Evolutionary conservation across 805 yeast species (phyloP).

Genomic region (Yarrowia alimentaria): DNA sequence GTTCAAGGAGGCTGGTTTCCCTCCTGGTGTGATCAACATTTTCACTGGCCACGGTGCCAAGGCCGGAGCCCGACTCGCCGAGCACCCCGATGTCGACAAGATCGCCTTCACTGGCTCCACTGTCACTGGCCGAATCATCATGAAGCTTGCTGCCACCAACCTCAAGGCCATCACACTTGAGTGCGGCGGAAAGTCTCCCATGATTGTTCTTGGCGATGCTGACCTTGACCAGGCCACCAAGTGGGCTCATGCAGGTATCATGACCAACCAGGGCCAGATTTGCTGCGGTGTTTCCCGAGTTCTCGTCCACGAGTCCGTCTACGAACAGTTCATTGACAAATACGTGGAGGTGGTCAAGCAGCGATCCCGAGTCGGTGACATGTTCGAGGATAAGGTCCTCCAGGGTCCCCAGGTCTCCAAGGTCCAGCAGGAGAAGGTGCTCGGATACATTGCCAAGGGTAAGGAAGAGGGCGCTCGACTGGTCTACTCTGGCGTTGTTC

Average conservation of each 20-base stretch:
- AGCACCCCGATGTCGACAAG: slow-evolving; percentile 69
- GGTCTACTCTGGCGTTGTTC: slow-evolving; percentile 70
- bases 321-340: slow-evolving; percentile 66
- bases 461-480: slow-evolving; percentile 78
- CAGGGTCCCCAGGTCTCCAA: slow-evolving; percentile 92
- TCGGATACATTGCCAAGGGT: slow-evolving; percentile 74
- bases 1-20: slow-evolving; percentile 68
- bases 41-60: slow-evolving; percentile 68
- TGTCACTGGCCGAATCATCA: slow-evolving; percentile 77
- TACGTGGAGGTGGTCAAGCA: slow-evolving; percentile 53
- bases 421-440: slow-evolving; percentile 70
- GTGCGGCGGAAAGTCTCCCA: slow-evolving; percentile 95
- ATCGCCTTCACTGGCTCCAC: slow-evolving; percentile 96
- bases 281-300: slow-evolving; percentile 94
- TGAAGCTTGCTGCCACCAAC: slow-evolving; percentile 68
- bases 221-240: slow-evolving; percentile 73
- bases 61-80: slow-evolving; percentile 64
- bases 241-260: slow-evolving; percentile 74
- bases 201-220: slow-evolving; percentile 83
- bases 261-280: slow-evolving; percentile 93
- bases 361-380: slow-evolving; percentile 58
- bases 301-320: slow-evolving; percentile 78
- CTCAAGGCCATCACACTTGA: slow-evolving; percentile 90
- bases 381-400: slow-evolving; percentile 67
- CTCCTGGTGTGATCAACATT: slow-evolving; percentile 72